Percentiles rank a stretch among this genome's conserved stretches.
phyloP scores from a whole-genome alignment of 495 filamentous ascomycete species.

The Aspergillus baeticus region DNA sequence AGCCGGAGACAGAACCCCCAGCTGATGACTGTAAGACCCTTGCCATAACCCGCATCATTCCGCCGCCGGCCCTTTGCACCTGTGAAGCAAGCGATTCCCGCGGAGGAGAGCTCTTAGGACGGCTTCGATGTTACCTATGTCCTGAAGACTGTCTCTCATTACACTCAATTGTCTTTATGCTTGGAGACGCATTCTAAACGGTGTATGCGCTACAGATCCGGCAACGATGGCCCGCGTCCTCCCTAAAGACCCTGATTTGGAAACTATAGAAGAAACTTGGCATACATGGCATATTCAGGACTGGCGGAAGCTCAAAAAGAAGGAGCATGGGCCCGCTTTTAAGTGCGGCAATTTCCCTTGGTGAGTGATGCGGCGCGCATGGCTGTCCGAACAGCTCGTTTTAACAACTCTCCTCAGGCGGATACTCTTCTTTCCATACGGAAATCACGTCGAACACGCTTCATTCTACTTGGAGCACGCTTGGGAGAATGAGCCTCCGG shows the following conservation, averaged over 20 bases:
- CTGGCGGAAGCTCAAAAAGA: slow-evolving; percentile 71
- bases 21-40: slow-evolving; percentile 70
- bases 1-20: slow-evolving; percentile 50
- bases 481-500: slow-evolving; percentile 68
- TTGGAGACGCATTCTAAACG: slow-evolving; percentile 17
- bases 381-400: background rate
- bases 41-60: slow-evolving; percentile 7
- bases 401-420: slow-evolving; percentile 55
- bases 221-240: slow-evolving; percentile 81
- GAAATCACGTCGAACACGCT: slow-evolving; percentile 86
- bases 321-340: slow-evolving; percentile 85
- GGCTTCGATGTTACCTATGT: background rate
- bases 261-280: slow-evolving; percentile 64
- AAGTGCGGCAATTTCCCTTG: slow-evolving; percentile 85
- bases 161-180: background rate
- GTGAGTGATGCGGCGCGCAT: slow-evolving; percentile 44
- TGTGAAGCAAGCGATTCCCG: background rate
- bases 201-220: slow-evolving; percentile 54
- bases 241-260: slow-evolving; percentile 69
- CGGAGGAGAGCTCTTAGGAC: background rate
- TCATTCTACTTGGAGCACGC: slow-evolving; percentile 98
- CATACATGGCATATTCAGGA: slow-evolving; percentile 84
- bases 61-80: background rate
- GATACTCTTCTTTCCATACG: slow-evolving; percentile 90
- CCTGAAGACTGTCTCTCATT: background rate